Base-by-base conservation (phyloP, 2,329 filamentous ascomycete species). In the Conoideocrella luteorostrata region DNA sequence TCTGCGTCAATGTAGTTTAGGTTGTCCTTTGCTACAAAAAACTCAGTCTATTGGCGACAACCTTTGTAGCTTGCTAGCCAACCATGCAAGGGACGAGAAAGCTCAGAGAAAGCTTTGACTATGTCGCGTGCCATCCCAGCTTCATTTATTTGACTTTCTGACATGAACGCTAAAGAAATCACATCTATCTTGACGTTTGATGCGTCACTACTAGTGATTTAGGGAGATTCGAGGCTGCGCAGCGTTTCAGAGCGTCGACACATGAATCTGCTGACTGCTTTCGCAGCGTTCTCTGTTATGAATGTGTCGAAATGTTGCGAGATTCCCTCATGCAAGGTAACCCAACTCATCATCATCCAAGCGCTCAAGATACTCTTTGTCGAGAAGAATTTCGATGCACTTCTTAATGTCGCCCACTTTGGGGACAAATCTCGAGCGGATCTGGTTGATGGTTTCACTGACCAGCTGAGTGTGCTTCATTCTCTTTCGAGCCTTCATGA, bases 401-500 rank as follows among this genome's bases (percentile, higher is more conserved):
- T 97, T 98, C 75, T 98, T 98, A 78, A 98, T 98, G 56, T 98
- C 93, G 13, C 80, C 75, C 23, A 98, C 78, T 69, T 95, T 95
- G 32, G 93, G 93, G 46, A 89, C 82, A 67, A 98, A 98, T 32
- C 93, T 87, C 33, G 82, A 83, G 63, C 86, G 88, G 64, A 98
- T 96, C 67, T 97, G 93, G 59, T 84, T 85, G 64, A 98, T 97
- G 20, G 90, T 94, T 69, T 98, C 93, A 60, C 88, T 84, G 43
- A 98, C 89, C 11, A 98, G 82, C 60, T 93, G 86, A 49, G 84
- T 82, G 69, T 98, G 91, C 79, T 96, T 97, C 88, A 97, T 94
- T 71, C 85, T 88, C 81, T 98, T 97, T 48, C 93, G 85, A 4
- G 91, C 94, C 74, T 98, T 98, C 93, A 98, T 98, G 71, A 98